Evolutionary conservation across 306 rosid species (phyloP).

Genomic region (Cicer pinnatifidum): DNA sequence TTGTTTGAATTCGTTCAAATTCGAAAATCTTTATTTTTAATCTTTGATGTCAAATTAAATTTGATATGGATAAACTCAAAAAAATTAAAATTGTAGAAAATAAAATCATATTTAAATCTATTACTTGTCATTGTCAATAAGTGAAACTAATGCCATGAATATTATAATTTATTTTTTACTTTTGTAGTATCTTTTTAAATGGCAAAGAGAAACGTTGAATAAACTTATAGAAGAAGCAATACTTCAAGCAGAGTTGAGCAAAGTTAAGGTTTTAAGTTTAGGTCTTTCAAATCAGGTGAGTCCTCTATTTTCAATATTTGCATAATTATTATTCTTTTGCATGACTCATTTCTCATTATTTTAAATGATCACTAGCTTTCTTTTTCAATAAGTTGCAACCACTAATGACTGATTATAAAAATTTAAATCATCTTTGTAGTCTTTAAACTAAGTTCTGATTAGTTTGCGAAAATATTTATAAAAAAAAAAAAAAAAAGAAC

Average conservation of each 20-base stretch:
- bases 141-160: not conserved
- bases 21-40: no score
- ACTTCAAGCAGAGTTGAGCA: slow-evolving; percentile 50
- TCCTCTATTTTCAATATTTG: not conserved
- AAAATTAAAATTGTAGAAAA: no score
- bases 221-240: slow-evolving; percentile 53
- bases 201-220: slow-evolving; percentile 48
- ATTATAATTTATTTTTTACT: not conserved
- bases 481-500: no score
- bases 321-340: not conserved
- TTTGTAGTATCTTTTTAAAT: slow-evolving; percentile 48
- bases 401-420: no score
- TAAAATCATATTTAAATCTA: no score
- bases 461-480: no score
- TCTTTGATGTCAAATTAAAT: no score
- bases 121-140: not conserved
- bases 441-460: not conserved
- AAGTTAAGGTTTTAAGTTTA: slow-evolving; percentile 54
- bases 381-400: not conserved
- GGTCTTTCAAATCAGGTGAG: slow-evolving; percentile 60
- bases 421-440: not conserved
- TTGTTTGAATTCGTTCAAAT: no score
- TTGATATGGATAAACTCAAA: no score
- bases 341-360: not conserved
- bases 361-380: not conserved